Evolutionary conservation across 345 rosid genomes (phyloP).

Genomic region (Sisymbrium irio): DNA sequence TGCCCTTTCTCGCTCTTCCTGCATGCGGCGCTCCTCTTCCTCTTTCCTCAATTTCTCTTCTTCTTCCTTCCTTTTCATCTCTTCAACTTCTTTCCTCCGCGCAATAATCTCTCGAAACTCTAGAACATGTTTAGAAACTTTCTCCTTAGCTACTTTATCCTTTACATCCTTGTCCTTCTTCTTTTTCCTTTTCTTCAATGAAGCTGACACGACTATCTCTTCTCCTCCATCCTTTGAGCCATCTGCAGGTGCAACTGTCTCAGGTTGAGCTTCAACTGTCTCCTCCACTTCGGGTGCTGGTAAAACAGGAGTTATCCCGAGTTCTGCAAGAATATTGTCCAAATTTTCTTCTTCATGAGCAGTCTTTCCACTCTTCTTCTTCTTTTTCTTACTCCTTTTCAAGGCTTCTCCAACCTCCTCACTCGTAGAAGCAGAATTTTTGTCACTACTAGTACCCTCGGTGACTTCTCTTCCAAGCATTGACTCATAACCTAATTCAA

Average conservation of each 20-base stretch:
- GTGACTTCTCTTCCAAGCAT: constrained; percentile 29
- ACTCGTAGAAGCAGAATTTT: constrained; percentile 31
- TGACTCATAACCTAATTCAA: constrained; percentile 33
- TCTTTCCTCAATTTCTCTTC: constrained; percentile 85
- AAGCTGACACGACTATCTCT: constrained; percentile 61
- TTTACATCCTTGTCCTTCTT: constrained; percentile 78
- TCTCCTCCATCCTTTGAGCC: constrained; percentile 77
- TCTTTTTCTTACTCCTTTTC: constrained; percentile 59
- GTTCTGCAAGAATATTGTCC: constrained; percentile 90
- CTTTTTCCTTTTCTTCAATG: constrained; percentile 86
- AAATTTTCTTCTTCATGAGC: constrained; percentile 73
- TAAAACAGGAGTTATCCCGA: constrained; percentile 47
- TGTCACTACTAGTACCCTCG: constrained; percentile 12
- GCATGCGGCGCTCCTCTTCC: constrained; percentile 76
- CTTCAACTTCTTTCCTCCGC: constrained; percentile 72
- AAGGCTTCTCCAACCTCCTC: constrained; percentile 53
- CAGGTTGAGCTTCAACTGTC: constrained; percentile 38
- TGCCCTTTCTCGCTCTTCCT: constrained; percentile 80
- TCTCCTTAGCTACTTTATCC: constrained; percentile 76
- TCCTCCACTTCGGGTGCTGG: background rate
- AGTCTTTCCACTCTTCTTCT: constrained; percentile 83
- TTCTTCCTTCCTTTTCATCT: constrained; percentile 72
- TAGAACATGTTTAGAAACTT: constrained; percentile 82
- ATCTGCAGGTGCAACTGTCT: too few species aligned
- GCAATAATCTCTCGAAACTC: constrained; percentile 93